Evolutionary conservation across 176 grass and related monocot genomes (phyloP), one percentile per base, ranked within the genome.

Genomic region (Panicum miliaceum): DNA sequence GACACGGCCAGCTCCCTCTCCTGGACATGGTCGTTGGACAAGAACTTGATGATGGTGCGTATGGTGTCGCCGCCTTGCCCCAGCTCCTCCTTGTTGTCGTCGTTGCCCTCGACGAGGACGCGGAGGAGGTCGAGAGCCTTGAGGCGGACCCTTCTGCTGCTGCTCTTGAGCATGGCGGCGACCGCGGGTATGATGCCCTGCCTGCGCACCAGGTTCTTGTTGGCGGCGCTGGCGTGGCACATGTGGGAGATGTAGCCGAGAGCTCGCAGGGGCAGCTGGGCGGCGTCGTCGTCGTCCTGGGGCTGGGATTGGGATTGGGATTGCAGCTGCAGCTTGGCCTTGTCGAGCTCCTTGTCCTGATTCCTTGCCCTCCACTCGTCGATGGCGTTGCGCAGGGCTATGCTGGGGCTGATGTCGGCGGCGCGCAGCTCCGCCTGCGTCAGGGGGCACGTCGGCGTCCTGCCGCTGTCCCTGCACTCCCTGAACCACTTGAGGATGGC

Each of bases 401-500:
- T 90, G 84, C 81, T 90, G 40, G 91, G 82, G 75, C n/a, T 66
- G 10, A 92, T 56, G 18, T 91, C 91, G n/a, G 85, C 92, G 76
- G 54, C 86, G 29, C 73, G 70, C 14, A 98, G 91, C 87, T 92
- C 89, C 12, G 56, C 64, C 53, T 90, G 85, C 1, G 96, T 98
- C 41, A 95, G 78, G 0, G 96, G 96, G 85, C 96, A 98, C 3
- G 91, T 90, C 57, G 87, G 85, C 41, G 75, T 77, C 73, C 87
- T 80, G 56, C 93, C 93, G 18, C 26, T 92, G 79, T 98, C 91
- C 34, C 87, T 77, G 87, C 93, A 98, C 82, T 98, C 89, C 29
- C 76, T 76, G 77, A 98, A 93, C 96, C 96, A 98, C 78, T 98
- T 95, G 57, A 89, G 75, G 54, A 98, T 98, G 64, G 96, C 93